phyloP scores from a whole-genome alignment of 2,329 filamentous ascomycete species.

The Triangularia setosa region DNA sequence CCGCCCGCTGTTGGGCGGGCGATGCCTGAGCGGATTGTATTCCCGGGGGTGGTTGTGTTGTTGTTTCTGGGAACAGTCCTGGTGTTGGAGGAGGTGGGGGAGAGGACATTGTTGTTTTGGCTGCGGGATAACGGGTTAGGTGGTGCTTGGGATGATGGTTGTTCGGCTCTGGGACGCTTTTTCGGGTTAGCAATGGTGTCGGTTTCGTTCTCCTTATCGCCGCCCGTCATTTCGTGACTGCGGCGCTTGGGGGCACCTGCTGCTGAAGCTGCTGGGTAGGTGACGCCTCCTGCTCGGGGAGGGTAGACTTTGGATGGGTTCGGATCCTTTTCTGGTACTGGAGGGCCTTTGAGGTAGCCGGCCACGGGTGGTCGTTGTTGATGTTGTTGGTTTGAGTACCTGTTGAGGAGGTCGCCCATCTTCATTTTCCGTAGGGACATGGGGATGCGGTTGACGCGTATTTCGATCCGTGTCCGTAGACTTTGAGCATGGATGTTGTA shows the following conservation, averaged over 20 bases:
- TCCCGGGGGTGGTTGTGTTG: slow-evolving; percentile 9
- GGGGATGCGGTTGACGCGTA: slow-evolving; percentile 90
- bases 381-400: slow-evolving; percentile 35
- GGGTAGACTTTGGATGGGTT: slow-evolving; percentile 21
- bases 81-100: slow-evolving; percentile 78
- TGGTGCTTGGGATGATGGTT: slow-evolving; percentile 37
- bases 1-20: slow-evolving; percentile 48
- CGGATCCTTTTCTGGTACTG: slow-evolving; percentile 49
- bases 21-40: slow-evolving; percentile 48
- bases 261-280: slow-evolving; percentile 10
- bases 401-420: slow-evolving; percentile 72
- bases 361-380: slow-evolving; percentile 24
- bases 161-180: slow-evolving; percentile 54
- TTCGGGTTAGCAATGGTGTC: slow-evolving; percentile 62
- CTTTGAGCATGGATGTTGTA: slow-evolving; percentile 85
- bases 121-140: slow-evolving; percentile 38
- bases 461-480: slow-evolving; percentile 79
- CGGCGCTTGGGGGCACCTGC: slow-evolving; percentile 42
- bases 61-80: slow-evolving; percentile 57
- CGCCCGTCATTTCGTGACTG: slow-evolving; percentile 58
- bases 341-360: slow-evolving; percentile 36
- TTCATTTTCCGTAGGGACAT: slow-evolving; percentile 71
- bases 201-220: slow-evolving; percentile 74
- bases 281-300: neutral
- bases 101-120: slow-evolving; percentile 55